These are phyloP conservation scores for Falciphora oryzae DNA, from an alignment of 2,329 filamentous ascomycete genomes.

Conservation along the genomic window DNA sequence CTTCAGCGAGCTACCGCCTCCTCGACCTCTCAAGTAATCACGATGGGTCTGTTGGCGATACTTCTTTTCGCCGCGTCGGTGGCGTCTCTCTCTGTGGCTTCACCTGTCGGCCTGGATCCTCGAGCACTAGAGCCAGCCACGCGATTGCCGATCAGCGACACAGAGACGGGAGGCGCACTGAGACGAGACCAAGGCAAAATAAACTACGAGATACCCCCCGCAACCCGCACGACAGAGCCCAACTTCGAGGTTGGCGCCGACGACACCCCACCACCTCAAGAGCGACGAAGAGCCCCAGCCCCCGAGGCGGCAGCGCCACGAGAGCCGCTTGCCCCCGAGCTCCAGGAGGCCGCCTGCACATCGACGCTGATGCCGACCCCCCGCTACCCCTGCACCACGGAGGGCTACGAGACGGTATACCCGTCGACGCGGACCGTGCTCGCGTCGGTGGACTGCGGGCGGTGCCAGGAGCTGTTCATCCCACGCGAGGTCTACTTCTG, in stretches of 20 bases:
- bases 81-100: background rate
- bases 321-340: background rate
- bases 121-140: background rate
- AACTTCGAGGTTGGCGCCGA: background rate
- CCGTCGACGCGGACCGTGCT: constrained; percentile 10
- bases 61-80: background rate
- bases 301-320: background rate
- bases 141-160: background rate
- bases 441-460: constrained; percentile 11
- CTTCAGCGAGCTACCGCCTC: background rate
- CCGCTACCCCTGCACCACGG: constrained; percentile 10
- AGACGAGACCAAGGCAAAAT: background rate
- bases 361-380: background rate
- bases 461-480: constrained; percentile 9
- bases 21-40: background rate
- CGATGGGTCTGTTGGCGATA: background rate
- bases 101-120: background rate
- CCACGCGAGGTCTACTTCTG: constrained; percentile 8
- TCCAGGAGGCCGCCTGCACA: constrained; percentile 4
- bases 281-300: background rate
- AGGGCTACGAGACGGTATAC: constrained; percentile 12
- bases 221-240: background rate
- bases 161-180: background rate
- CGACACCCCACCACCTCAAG: background rate
- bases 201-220: background rate